Percentiles rank a stretch among this genome's conserved stretches.
Evolutionary conservation across 768 basidiomycete genomes (phyloP).

Genomic region (Hysterangium stoloniferum): DNA sequence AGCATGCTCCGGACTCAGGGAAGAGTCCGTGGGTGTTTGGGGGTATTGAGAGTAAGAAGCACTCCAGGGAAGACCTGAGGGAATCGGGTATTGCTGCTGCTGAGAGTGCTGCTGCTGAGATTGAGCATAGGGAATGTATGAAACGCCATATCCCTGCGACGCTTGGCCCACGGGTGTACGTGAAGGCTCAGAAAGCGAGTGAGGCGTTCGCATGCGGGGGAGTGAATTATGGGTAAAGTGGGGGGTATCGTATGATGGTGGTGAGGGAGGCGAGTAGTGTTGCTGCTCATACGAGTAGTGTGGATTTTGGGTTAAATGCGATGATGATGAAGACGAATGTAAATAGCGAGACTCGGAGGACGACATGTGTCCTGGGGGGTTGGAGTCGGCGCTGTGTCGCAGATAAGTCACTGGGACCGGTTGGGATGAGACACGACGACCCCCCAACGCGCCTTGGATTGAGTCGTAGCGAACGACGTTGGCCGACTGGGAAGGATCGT

Average conservation of each 20-base stretch:
- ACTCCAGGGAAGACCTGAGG: conserved; percentile 34
- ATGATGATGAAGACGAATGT: conserved; percentile 25
- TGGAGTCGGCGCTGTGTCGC: conserved; percentile 17
- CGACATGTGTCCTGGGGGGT: conserved; percentile 5
- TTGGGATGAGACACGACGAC: conserved; percentile 13
- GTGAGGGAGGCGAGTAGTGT: conserved; percentile 29
- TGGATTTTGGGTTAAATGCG: conserved; percentile 32
- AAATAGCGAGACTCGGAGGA: conserved; percentile 42
- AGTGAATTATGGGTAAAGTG: conserved; percentile 23
- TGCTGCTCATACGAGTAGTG: conserved; percentile 45
- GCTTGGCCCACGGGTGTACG: conserved; percentile 12
- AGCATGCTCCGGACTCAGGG: conserved; percentile 24
- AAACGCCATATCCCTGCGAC: neutral
- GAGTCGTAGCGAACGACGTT: conserved; percentile 7
- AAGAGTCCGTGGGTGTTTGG: conserved; percentile 21
- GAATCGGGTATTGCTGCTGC: conserved; percentile 1
- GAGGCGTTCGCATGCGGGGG: conserved; percentile 18
- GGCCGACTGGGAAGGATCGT: neutral
- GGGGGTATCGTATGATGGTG: conserved; percentile 20
- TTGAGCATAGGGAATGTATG: conserved; percentile 19
- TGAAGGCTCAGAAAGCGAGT: conserved; percentile 15
- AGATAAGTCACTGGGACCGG: conserved; percentile 29
- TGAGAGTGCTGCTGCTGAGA: conserved; percentile 23
- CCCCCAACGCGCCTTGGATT: conserved; percentile 7
- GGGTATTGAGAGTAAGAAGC: conserved; percentile 55